phyloP scores from a whole-genome alignment of 1,284 basidiomycete genomes.

The Cerrena zonata region DNA sequence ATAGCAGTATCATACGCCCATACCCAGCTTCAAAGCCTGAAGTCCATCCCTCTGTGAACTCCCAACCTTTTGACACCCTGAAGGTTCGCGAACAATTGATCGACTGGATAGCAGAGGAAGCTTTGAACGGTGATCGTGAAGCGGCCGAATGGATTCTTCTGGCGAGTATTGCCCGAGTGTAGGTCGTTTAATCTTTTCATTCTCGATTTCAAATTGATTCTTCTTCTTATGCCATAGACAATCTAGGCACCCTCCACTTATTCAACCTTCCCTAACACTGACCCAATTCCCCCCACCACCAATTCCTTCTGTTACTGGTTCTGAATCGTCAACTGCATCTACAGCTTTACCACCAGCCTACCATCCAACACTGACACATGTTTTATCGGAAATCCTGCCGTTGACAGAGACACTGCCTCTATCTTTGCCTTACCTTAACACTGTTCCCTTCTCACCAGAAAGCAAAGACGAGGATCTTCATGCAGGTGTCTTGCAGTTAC shows the following conservation, averaged over 20 bases:
- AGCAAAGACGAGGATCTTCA: conserved; percentile 71
- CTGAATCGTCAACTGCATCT: conserved; percentile 16
- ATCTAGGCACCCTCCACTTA: conserved; percentile 59
- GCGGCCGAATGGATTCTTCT: conserved; percentile 79
- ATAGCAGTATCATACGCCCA: conserved; percentile 31
- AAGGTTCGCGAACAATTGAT: conserved; percentile 49
- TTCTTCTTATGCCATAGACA: conserved; percentile 47
- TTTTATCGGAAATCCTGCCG: conserved; percentile 56
- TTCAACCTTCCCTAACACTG: conserved; percentile 64
- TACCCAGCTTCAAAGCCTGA: conserved; percentile 25
- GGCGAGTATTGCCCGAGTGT: conserved; percentile 63
- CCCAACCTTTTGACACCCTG: conserved; percentile 7
- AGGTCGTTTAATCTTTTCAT: conserved; percentile 22
- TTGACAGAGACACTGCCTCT: conserved; percentile 45
- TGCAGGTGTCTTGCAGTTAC: conserved; percentile 71
- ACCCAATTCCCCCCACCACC: conserved; percentile 51
- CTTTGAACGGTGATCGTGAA: conserved; percentile 58
- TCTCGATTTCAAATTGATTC: conserved; percentile 1
- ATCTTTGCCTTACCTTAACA: conserved; percentile 58
- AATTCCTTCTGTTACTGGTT: conserved; percentile 3
- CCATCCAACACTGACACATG: conserved; percentile 40
- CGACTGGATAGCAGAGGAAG: conserved; percentile 64
- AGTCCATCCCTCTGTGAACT: conserved; percentile 10
- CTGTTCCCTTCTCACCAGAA: conserved; percentile 54
- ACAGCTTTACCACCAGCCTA: conserved; percentile 2